phyloP scores from a whole-genome alignment of 2,329 filamentous ascomycete genomes.

The Claviceps digitariae region DNA sequence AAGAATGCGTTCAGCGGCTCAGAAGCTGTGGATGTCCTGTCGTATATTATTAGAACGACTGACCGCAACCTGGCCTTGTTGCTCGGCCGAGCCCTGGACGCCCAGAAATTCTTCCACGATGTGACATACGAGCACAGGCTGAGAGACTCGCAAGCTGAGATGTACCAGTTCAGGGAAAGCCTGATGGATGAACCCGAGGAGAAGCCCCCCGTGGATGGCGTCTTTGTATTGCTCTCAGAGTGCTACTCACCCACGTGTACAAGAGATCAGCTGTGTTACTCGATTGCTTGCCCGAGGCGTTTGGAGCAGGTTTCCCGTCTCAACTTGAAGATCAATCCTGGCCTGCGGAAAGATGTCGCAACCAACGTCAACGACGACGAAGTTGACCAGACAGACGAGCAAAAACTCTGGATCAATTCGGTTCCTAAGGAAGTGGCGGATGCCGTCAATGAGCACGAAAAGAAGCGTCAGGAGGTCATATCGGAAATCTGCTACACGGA shows the following conservation, averaged over 20 bases:
- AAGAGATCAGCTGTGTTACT: slow-evolving; percentile 89
- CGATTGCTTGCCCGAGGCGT: slow-evolving; percentile 86
- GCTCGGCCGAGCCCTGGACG: slow-evolving; percentile 81
- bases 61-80: slow-evolving; percentile 89
- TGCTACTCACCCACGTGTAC: slow-evolving; percentile 98
- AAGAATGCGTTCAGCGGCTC: slow-evolving; percentile 94
- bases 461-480: slow-evolving; percentile 96
- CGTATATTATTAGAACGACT: slow-evolving; percentile 93
- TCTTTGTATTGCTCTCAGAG: slow-evolving; percentile 90
- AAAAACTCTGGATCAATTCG: slow-evolving; percentile 98
- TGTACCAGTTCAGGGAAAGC: slow-evolving; percentile 94
- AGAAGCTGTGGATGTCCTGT: slow-evolving; percentile 89
- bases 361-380: slow-evolving; percentile 62
- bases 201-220: slow-evolving; percentile 68
- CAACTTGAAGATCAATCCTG: slow-evolving; percentile 85
- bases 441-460: slow-evolving; percentile 76
- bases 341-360: slow-evolving; percentile 54
- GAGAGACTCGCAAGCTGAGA: slow-evolving; percentile 83
- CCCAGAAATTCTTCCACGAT: slow-evolving; percentile 98
- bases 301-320: slow-evolving; percentile 89
- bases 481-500: slow-evolving; percentile 98
- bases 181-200: slow-evolving; percentile 73
- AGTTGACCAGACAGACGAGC: slow-evolving; percentile 73
- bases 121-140: slow-evolving; percentile 94
- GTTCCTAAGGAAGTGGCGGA: slow-evolving; percentile 92